Evolutionary conservation across 139 green algal species (phyloP), one percentile per base, ranked within the genome.

Genomic region (Picochlorum sp.): DNA sequence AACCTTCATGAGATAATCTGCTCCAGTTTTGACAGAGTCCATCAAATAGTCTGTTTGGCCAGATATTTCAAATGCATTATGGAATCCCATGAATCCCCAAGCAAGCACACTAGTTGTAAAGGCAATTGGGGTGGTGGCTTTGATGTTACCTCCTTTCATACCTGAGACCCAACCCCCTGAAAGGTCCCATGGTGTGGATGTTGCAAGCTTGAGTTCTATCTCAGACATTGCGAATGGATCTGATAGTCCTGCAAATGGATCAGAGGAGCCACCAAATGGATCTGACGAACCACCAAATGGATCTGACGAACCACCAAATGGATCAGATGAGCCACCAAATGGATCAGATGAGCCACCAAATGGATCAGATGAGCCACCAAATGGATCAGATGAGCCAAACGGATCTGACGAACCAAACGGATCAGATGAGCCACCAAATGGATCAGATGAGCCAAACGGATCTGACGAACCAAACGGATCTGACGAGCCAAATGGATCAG

Each of bases 81-180:
- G 65, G 60, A 88, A 92, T 16, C 77, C 44, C 18, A 90, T 34
- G 26, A 83, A 71, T 47, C 70, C 67, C 74, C 85, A 90, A 11
- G 85, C 75, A 21, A 94, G 74, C 56, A 83, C 71, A 21, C 83
- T 65, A 7, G 81, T 74, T 30, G 81, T 83, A 74, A 89, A 93
- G n/a, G 86, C 85, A 28, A 84, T 80, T 11, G 86, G 86, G 9
- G 81, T 64, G 23, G 74, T 87, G 63, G 85, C 85, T 66, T 90
- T 90, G 26, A 88, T 77, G 61, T 85, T 81, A 54, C 90, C 77
- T 61, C 61, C 57, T 28, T 26, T 21, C 57, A 75, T 75, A 30
- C 75, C 81, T 26, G 23, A 71, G n/a, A 83, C 55, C 57, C 57
- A 88, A 30, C 76, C 82, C 20, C 73, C 75, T 6, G 57, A 77